These are phyloP conservation scores for Podospora comata DNA, from an alignment of 495 filamentous ascomycete species.

Conservation along the genomic window DNA sequence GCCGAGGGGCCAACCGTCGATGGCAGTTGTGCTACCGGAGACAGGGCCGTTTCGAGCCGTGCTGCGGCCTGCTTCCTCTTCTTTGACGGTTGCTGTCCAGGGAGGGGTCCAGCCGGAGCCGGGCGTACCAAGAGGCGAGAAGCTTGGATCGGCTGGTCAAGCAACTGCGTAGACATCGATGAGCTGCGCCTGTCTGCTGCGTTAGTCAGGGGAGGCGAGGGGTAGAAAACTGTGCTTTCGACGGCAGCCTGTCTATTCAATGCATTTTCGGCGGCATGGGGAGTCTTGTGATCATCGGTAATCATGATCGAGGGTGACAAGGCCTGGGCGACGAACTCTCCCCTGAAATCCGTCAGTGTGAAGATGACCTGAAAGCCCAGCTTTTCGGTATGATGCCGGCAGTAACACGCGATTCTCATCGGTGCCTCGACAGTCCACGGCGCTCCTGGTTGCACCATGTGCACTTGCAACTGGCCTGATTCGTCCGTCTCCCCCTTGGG, in stretches of 20 bases:
- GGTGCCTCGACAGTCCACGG: slow-evolving; percentile 70
- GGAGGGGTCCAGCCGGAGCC: slow-evolving; percentile 10
- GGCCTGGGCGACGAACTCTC: slow-evolving; percentile 74
- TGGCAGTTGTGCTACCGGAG: background rate
- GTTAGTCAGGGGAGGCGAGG: background rate
- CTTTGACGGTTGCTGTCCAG: slow-evolving; percentile 44
- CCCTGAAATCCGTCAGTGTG: slow-evolving; percentile 76
- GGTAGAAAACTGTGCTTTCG: background rate
- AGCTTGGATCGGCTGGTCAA: background rate
- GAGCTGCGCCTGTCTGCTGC: background rate
- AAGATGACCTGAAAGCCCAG: slow-evolving; percentile 91
- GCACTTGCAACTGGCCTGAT: slow-evolving; percentile 42
- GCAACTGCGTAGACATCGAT: background rate
- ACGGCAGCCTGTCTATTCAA: background rate
- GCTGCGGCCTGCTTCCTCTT: slow-evolving; percentile 84
- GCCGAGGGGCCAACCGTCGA: background rate
- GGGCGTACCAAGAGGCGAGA: slow-evolving; percentile 4
- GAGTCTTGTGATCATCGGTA: slow-evolving; percentile 93
- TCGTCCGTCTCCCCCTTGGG: slow-evolving; percentile 48
- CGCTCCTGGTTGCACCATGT: background rate
- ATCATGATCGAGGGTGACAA: slow-evolving; percentile 88
- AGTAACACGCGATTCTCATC: slow-evolving; percentile 98
- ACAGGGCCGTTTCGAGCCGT: slow-evolving; percentile 52
- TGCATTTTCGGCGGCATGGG: background rate
- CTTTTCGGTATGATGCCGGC: slow-evolving; percentile 89